Percentiles rank a stretch among this genome's conserved stretches.
Conservation (phyloP, 179 eudicot genomes). For the Silene coronaria region DNA sequence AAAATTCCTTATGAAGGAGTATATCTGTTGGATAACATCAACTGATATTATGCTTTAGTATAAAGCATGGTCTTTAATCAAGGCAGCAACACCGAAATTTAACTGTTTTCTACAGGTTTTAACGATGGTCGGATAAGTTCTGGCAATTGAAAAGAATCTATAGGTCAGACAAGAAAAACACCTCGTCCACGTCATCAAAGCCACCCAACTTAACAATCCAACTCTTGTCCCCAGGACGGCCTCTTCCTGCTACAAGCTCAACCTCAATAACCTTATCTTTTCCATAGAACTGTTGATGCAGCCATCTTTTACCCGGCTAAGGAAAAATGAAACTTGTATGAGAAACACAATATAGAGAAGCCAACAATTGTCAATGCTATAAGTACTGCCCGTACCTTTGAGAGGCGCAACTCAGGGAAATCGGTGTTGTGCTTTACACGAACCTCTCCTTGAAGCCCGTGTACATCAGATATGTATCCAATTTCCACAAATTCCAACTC, state of each 20-base stretch:
- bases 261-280: slow-evolving; percentile 58
- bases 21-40: neutral
- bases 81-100: no score
- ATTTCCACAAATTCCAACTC: slow-evolving; percentile 56
- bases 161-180: slow-evolving; percentile 19
- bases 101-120: no score
- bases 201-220: slow-evolving; percentile 73
- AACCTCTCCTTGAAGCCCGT: slow-evolving; percentile 89
- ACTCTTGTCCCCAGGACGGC: slow-evolving; percentile 59
- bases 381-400: slow-evolving; percentile 38
- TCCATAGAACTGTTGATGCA: slow-evolving; percentile 64
- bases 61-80: no score
- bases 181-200: slow-evolving; percentile 71
- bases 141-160: neutral
- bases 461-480: slow-evolving; percentile 73
- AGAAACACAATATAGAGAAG: slow-evolving; percentile 11
- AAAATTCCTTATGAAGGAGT: neutral
- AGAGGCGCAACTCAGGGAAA: slow-evolving; percentile 80
- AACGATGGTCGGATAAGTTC: neutral
- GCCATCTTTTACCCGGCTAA: slow-evolving; percentile 91
- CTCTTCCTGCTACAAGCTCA: slow-evolving; percentile 72
- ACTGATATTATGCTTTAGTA: neutral
- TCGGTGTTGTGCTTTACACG: slow-evolving; percentile 76
- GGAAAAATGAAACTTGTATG: slow-evolving; percentile 22
- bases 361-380: neutral